Evolutionary conservation across 306 rosid genomes (phyloP), one percentile per base, ranked within the genome.

Genomic region (Vigna trinervia): DNA sequence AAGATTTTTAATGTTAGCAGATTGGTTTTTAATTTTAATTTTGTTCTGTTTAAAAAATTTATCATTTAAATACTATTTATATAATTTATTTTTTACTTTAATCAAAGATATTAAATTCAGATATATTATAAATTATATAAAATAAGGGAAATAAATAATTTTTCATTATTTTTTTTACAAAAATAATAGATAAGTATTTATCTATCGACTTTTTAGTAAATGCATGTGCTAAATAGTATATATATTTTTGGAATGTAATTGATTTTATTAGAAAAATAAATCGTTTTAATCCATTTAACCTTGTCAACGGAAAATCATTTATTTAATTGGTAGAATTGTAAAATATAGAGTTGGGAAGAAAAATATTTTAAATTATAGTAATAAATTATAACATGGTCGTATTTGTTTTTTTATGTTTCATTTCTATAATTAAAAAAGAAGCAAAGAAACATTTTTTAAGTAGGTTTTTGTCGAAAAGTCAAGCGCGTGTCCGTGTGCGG

Each of bases 401-500:
- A 41, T 41, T 9, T 41, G 6, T 8, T 41, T 1, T 5, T 41
- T 41, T 41, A 41, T 41, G 4, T 9, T 41, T 9, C 12, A 41
- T 41, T 41, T 41, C 46, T 41, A 41, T 39, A 39, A 39, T 36
- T 5, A 36, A 36, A 36, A 36, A 36, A 36, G 6, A 5, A 36
- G 9, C 6, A 36, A 36, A 34, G 38, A 34, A 34, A 34, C 38
- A 34, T 4, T 30, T 30, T 61, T 14, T 61, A 30, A 32, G n/a
- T 3, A 32, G 22, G 8, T 34, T 34, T 61, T 15, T 1, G 68
- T 61, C 1, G 1, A 32, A 32, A 61, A 34, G 68, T 61, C 68
- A 61, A 71, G 88, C 51, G 65, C 82, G 77, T 57, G 75, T 63
- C 66, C 32, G 6, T 26, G 69, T 68, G 46, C 13, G 11, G 67